Percentiles rank a stretch among this genome's conserved stretches.
phyloP scores from a whole-genome alignment of 2,329 filamentous ascomycete genomes.

The Eurotiales sp. region DNA sequence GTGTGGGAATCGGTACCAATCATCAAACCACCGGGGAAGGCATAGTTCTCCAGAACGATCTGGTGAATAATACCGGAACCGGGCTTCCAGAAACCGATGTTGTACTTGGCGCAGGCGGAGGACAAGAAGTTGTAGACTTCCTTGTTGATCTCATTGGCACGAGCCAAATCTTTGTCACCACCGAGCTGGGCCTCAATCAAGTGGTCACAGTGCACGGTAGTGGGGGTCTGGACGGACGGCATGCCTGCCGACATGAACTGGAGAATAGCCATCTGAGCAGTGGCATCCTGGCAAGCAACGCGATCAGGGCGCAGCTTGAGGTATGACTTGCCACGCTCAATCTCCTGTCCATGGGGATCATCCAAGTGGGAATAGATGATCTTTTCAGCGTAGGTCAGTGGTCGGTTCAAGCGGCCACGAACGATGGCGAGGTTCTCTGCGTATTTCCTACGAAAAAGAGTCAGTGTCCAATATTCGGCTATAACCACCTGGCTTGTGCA shows the following conservation, averaged over 20 bases:
- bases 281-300: slow-evolving; percentile 98
- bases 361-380: slow-evolving; percentile 98
- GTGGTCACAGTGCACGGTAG: slow-evolving; percentile 97
- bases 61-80: slow-evolving; percentile 99
- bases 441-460: slow-evolving; percentile 71
- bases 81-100: slow-evolving; percentile 99
- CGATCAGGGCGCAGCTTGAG: slow-evolving; percentile 95
- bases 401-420: slow-evolving; percentile 81
- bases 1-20: slow-evolving; percentile 99
- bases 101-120: slow-evolving; percentile 94
- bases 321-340: slow-evolving; percentile 92
- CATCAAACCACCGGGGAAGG: slow-evolving; percentile 95
- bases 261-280: slow-evolving; percentile 98
- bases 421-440: slow-evolving; percentile 94
- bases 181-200: slow-evolving; percentile 97
- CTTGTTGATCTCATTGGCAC: slow-evolving; percentile 93
- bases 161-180: slow-evolving; percentile 86
- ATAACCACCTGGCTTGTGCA: background rate
- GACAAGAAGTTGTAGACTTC: slow-evolving; percentile 98
- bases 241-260: slow-evolving; percentile 99
- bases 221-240: slow-evolving; percentile 88
- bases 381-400: slow-evolving; percentile 95
- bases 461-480: background rate
- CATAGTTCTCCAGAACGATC: slow-evolving; percentile 97
- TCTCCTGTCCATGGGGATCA: slow-evolving; percentile 92